Conservation (phyloP, 1,284 basidiomycete genomes). For the Pseudomicrostroma phylloplanum region DNA sequence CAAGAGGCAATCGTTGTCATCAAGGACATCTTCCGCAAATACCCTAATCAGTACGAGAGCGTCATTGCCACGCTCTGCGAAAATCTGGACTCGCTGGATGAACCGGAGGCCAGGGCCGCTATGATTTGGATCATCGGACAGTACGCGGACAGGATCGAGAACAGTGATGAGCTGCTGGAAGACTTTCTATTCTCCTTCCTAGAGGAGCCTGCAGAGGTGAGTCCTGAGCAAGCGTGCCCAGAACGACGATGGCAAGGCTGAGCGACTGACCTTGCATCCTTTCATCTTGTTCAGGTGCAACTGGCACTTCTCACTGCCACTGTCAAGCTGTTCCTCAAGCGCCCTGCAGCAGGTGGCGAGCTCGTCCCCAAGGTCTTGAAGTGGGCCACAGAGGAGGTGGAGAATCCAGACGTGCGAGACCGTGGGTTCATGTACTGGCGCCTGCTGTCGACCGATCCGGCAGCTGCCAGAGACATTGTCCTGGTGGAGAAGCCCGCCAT, state of each 20-base stretch:
- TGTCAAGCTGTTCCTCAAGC: conserved; percentile 94
- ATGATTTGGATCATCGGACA: conserved; percentile 99
- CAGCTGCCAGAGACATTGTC: conserved; percentile 80
- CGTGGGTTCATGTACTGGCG: conserved; percentile 99
- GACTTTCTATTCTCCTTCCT: conserved; percentile 85
- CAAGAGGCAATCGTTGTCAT: conserved; percentile 96
- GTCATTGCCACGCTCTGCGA: conserved; percentile 88
- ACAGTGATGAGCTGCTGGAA: conserved; percentile 88
- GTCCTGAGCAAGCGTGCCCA: conserved; percentile 24
- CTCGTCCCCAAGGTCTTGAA: conserved; percentile 93
- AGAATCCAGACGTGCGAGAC: conserved; percentile 93
- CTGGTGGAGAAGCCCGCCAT: conserved; percentile 89
- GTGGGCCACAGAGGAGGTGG: conserved; percentile 93
- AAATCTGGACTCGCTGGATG: conserved; percentile 83
- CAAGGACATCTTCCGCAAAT: conserved; percentile 95
- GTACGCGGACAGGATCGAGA: conserved; percentile 91
- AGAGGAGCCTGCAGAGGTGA: conserved; percentile 83
- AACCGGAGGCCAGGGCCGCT: conserved; percentile 90
- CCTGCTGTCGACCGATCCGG: conserved; percentile 84
- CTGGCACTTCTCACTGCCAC: conserved; percentile 86
- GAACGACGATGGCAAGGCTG: background rate
- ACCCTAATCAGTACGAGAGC: conserved; percentile 91
- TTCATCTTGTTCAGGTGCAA: conserved; percentile 60
- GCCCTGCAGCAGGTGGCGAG: conserved; percentile 79
- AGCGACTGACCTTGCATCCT: conserved; percentile 52